Evolutionary conservation across 2,329 filamentous ascomycete species (phyloP), one percentile per base, ranked within the genome.

Genomic region (Hypoxylon sp.): DNA sequence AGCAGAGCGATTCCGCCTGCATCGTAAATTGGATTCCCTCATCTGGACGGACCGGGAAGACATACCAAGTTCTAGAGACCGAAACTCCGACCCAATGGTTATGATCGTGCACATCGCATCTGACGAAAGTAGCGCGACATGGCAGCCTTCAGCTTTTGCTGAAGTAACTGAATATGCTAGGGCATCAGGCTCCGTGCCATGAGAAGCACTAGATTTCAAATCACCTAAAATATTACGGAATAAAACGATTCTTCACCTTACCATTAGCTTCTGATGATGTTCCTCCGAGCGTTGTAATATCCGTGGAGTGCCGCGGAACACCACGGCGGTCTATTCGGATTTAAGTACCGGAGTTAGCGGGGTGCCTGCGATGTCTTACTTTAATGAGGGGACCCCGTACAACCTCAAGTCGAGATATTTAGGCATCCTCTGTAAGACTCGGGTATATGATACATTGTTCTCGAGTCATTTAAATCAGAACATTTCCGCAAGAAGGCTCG

Each of bases 11-110:
- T 70, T 74, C 13, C 62, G 68, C 50, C 45, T 65, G 1, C 67
- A 75, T 57, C 72, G 67, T 14, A 71, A 60, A 57, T 41, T 75
- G 4, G 70, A 69, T 21, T 59, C 71, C 1, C 67, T 76, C 43
- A 56, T 73, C 17, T 75, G 74, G 74, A 51, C 46, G n/a, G 73
- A 72, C 49, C 58, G 71, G 14, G 60, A 66, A 14, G 41, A 62
- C 9, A 21, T 41, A 25, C 17, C 38, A 10, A 25, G 41, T 30
- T 36, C 55, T 38, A 38, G 17, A 55, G 36, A 34, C n/a, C 5
- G 14, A 48, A 36, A 21, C 13, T 17, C 60, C 7, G 43, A 65
- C 1, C 59, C 64, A 32, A 45, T 57, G 30, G 52, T 70, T 14
- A 60, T 60, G 14, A 66, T 70, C 11, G 55, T 73, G 28, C 65